Evolutionary conservation across 139 green algal species (phyloP).

Genomic region (Coccomyxa sp.): DNA sequence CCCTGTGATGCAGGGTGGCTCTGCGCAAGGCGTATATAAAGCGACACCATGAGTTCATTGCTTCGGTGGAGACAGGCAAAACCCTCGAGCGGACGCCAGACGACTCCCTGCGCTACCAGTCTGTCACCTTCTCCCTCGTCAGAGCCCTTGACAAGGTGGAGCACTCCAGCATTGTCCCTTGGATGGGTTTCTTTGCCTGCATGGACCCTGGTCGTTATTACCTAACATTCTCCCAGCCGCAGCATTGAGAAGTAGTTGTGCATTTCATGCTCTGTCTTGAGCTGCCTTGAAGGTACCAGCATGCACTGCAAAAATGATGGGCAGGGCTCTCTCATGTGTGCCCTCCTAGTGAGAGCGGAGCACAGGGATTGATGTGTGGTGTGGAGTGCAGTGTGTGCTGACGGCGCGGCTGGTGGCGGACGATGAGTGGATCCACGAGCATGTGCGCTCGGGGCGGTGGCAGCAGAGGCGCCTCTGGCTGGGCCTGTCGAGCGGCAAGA

Average conservation of each 20-base stretch:
- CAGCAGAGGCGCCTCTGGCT: neutral
- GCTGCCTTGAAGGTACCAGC: neutral
- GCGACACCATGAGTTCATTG: neutral
- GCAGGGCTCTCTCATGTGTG: no score
- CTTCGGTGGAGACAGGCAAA: neutral
- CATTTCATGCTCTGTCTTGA: neutral
- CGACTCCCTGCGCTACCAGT: conserved; percentile 5
- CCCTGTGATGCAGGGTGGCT: neutral
- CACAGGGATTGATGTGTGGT: neutral
- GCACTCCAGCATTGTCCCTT: no score
- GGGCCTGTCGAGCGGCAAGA: neutral
- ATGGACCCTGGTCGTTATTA: no score
- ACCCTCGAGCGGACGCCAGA: neutral
- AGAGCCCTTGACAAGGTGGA: neutral
- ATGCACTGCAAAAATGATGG: neutral
- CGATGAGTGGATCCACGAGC: neutral
- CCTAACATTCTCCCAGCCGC: no score
- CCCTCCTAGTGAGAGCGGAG: neutral
- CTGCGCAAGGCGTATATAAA: neutral
- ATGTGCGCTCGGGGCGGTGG: neutral
- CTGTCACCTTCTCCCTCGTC: neutral
- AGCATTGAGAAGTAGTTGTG: neutral
- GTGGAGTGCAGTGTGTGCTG: neutral
- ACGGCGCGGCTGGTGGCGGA: neutral
- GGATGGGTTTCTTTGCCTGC: no score